phyloP scores from a whole-genome alignment of 2,329 filamentous ascomycete genomes.

The Talaromyces pinophilus region DNA sequence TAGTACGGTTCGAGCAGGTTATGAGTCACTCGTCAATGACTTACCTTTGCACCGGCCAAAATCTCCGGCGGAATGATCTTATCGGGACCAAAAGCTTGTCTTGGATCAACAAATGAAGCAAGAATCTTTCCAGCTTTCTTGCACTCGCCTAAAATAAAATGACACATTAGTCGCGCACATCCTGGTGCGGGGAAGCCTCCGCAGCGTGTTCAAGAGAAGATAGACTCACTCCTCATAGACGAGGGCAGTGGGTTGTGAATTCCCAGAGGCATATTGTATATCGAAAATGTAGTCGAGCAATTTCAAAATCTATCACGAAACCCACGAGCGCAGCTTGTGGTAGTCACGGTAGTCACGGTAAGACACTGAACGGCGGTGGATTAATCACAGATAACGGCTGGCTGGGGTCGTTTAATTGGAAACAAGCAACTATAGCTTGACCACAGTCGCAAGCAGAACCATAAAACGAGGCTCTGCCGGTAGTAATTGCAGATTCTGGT shows the following conservation, averaged over 20 bases:
- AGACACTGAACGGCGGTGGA: constrained; percentile 3
- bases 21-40: constrained; percentile 7
- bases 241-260: constrained; percentile 52
- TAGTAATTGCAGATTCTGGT: neutral
- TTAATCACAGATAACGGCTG: neutral
- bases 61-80: constrained; percentile 93
- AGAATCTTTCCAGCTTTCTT: constrained; percentile 97
- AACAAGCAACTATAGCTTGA: constrained; percentile 8
- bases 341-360: constrained; percentile 6
- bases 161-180: constrained; percentile 34
- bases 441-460: neutral
- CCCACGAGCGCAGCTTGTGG: neutral
- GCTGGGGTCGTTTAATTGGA: neutral
- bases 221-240: constrained; percentile 50
- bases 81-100: constrained; percentile 90
- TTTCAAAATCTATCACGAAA: neutral
- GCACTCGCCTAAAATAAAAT: constrained; percentile 73
- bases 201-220: constrained; percentile 22
- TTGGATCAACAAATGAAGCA: constrained; percentile 88
- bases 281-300: neutral
- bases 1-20: neutral
- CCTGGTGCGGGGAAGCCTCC: constrained; percentile 37
- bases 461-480: neutral
- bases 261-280: constrained; percentile 43
- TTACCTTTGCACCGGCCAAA: constrained; percentile 85